Percentiles rank a stretch among this genome's conserved stretches.
phyloP scores from a whole-genome alignment of 2,329 filamentous ascomycete species.

The Fusarium praegraminearum region DNA sequence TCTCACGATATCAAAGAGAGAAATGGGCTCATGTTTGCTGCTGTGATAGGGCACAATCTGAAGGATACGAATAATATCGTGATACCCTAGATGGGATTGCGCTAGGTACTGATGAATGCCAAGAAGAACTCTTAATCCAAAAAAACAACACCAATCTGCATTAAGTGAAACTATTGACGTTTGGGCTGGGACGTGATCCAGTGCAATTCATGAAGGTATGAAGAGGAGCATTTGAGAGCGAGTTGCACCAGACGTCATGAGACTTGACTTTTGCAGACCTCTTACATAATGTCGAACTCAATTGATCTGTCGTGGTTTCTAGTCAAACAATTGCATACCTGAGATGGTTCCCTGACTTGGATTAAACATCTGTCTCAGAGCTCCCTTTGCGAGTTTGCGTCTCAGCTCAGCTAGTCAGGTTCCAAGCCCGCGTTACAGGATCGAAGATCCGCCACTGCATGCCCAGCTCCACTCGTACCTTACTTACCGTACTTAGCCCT shows the following conservation, averaged over 20 bases:
- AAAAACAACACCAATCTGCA: not conserved
- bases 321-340: constrained; percentile 1
- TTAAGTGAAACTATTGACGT: not conserved
- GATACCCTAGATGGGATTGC: constrained; percentile 12
- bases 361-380: not conserved
- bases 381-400: not conserved
- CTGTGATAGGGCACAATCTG: constrained; percentile 15
- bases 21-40: constrained; percentile 15
- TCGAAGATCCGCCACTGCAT: constrained; percentile 4
- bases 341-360: not conserved
- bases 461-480: not conserved
- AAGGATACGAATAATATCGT: constrained; percentile 14
- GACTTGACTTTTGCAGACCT: not conserved
- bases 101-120: constrained; percentile 19
- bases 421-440: constrained; percentile 10
- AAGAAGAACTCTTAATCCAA: constrained; percentile 2
- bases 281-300: not conserved
- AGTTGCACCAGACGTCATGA: not conserved
- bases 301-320: not conserved
- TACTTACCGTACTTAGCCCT: constrained; percentile 14
- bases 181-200: not conserved
- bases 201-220: not conserved
- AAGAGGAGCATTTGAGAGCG: not conserved
- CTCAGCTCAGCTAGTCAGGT: constrained; percentile 7
- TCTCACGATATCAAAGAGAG: constrained; percentile 14